These are phyloP conservation scores for Boletus sp. DNA, from an alignment of 768 basidiomycete genomes.

Conservation along the genomic window DNA sequence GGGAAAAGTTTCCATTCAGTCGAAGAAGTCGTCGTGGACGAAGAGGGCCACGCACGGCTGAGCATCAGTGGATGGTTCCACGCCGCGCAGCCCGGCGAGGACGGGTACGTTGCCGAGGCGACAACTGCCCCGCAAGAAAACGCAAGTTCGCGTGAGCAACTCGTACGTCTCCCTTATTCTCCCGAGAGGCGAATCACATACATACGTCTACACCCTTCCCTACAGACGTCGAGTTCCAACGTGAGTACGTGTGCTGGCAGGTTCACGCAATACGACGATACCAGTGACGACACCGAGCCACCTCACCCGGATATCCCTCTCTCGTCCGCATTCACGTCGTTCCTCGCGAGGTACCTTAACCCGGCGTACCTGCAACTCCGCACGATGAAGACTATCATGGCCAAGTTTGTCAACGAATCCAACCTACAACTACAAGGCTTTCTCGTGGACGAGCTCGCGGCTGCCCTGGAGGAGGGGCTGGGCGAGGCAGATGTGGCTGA, in stretches of 20 bases:
- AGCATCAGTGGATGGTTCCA: constrained; percentile 99
- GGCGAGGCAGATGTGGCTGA: constrained; percentile 62
- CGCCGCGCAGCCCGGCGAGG: constrained; percentile 84
- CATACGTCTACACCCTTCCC: constrained; percentile 6
- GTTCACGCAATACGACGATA: constrained; percentile 53
- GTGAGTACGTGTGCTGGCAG: constrained; percentile 19
- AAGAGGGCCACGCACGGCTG: constrained; percentile 70
- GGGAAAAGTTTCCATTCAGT: constrained; percentile 95
- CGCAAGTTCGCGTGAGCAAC: constrained; percentile 89
- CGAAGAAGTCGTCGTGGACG: constrained; percentile 86
- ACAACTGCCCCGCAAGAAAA: constrained; percentile 53
- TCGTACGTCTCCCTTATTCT: constrained; percentile 52
- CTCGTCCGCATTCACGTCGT: constrained; percentile 56
- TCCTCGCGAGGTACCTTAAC: constrained; percentile 83
- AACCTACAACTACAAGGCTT: constrained; percentile 88
- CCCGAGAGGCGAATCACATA: constrained; percentile 1
- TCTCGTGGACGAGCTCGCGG: constrained; percentile 66
- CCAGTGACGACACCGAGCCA: constrained; percentile 35
- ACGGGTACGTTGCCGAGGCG: constrained; percentile 66
- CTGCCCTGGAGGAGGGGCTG: constrained; percentile 61
- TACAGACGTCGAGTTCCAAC: constrained; percentile 60
- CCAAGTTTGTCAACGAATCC: constrained; percentile 82
- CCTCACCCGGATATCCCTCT: constrained; percentile 52
- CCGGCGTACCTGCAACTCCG: constrained; percentile 84
- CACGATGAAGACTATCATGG: constrained; percentile 75